Conservation (phyloP, 441 rosid genomes). For the Codiaeum variegatum region DNA sequence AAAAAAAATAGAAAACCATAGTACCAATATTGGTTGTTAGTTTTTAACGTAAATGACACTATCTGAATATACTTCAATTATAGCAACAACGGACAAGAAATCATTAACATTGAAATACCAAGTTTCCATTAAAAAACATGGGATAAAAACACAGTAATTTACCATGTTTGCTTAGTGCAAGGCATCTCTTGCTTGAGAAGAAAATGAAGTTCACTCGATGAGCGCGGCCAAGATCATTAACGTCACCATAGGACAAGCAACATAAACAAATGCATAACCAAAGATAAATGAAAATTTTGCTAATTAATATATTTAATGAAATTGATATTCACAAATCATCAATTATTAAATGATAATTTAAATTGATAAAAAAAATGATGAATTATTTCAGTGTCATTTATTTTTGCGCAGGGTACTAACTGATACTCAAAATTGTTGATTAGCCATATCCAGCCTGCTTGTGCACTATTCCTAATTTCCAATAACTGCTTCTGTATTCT, state of each 20-base stretch:
- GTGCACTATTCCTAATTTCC: neutral
- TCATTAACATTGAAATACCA: too few relatives aligned
- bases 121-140: too few relatives aligned
- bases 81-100: too few relatives aligned
- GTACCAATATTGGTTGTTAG: too few relatives aligned
- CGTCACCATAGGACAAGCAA: neutral
- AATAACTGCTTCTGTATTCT: neutral
- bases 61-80: too few relatives aligned
- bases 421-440: neutral
- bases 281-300: neutral
- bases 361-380: neutral
- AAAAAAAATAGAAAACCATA: neutral
- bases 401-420: neutral
- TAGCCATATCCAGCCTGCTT: neutral
- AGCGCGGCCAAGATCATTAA: neutral
- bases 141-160: too few relatives aligned
- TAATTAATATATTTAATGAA: neutral
- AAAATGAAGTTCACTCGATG: neutral
- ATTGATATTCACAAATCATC: neutral
- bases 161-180: neutral
- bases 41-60: too few relatives aligned
- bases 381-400: neutral
- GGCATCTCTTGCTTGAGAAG: neutral
- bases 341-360: neutral
- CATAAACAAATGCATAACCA: neutral